Base-by-base conservation (phyloP, 345 rosid genomes). In the Eucalyptus tenuipes region DNA sequence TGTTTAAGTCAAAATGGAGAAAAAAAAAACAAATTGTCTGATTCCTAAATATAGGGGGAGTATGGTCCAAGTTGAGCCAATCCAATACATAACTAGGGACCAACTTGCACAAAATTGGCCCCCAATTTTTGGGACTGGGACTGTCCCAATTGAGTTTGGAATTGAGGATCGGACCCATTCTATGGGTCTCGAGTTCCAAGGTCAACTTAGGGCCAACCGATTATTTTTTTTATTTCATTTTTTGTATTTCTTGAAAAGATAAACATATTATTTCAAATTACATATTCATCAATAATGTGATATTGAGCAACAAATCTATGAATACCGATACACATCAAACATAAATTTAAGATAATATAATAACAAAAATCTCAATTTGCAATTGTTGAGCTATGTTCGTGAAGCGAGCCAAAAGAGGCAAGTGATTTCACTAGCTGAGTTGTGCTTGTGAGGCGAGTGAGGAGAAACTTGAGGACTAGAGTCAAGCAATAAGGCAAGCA, bases 111-210 rank as follows among this genome's bases (percentile, higher is more conserved):
- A 52, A 52, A 52, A 52, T 52, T 1, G 5, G 25, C 4, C 61
- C 1, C 3, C 2, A 22, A 55, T 55, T 55, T 55, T 9, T 10
- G 8, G 27, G 61, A 55, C 27, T 1, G 0, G 53, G 20, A 50
- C 20, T 1, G 1, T 5, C 18, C 7, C 53, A 14, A 49, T 50
- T 50, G 53, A 16, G 53, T 48, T 7, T 49, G 2, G 53, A 3
- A 50, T 0, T 1, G 0, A 22, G 5, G 11, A 22, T 2, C 2
- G 0, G 2, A 53, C 11, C 2, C 1, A 53, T 0, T 22, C 25
- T 8, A 20, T 22, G 12, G 1, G 5, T 53, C 25, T 22, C 0
- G 0, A 1, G 5, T 53, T 53, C 4, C 11, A 53, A 53, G 27
- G 27, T 53, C 12, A 55, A 55, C 10, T 2, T 55, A 55, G 1